Conservation (phyloP, 2,329 filamentous ascomycete species). For the Ophiostoma himal-ulmi region DNA sequence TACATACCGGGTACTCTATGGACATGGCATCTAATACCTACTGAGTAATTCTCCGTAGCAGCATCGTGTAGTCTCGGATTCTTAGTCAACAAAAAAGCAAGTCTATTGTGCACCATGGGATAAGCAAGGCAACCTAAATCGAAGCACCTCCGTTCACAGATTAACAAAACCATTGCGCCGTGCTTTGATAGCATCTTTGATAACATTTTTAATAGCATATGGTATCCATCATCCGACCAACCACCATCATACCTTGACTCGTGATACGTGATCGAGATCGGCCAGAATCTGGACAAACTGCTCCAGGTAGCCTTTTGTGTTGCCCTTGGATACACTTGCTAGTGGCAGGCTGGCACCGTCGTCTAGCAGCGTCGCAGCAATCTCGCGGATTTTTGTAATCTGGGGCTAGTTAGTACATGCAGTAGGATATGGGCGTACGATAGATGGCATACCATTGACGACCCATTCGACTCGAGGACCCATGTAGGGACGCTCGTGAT, state of each 20-base stretch:
- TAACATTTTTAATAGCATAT: not conserved
- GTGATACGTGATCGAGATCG: slow-evolving; percentile 15
- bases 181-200: not conserved
- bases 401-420: not conserved
- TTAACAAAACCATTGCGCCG: not conserved
- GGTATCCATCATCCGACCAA: not conserved
- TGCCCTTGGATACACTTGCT: slow-evolving; percentile 3
- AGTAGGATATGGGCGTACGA: not conserved
- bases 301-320: slow-evolving; percentile 18
- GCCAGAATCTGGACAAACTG: slow-evolving; percentile 23
- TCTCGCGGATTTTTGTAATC: slow-evolving; percentile 29
- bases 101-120: not conserved
- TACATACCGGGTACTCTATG: not conserved
- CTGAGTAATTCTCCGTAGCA: too few species aligned
- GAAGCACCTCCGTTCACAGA: not conserved
- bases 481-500: slow-evolving; percentile 21
- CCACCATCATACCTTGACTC: not conserved
- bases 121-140: not conserved
- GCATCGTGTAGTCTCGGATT: too few species aligned
- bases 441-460: slow-evolving; percentile 20
- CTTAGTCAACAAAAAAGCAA: too few species aligned
- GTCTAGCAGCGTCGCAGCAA: slow-evolving; percentile 28
- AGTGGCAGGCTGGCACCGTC: slow-evolving; percentile 14
- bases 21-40: too few species aligned
- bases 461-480: slow-evolving; percentile 27